Conservation (phyloP, 208 protist species). For the Leptomonas seymouri region DNA sequence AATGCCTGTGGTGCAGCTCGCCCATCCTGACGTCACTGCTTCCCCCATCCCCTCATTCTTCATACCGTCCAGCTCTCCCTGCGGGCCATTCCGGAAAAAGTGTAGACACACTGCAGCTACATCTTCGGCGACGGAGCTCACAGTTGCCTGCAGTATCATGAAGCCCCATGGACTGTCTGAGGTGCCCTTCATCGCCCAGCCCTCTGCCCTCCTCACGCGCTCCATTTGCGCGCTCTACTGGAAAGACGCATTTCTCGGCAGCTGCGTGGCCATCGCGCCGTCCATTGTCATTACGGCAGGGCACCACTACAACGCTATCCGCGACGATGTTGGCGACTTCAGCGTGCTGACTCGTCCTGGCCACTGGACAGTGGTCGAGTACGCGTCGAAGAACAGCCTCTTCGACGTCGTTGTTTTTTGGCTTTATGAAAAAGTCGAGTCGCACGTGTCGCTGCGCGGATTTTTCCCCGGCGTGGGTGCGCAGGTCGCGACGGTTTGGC, state of each 20-base stretch:
- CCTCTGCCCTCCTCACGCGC: slow-evolving; percentile 28
- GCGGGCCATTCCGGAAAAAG: too few relatives aligned
- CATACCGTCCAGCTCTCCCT: too few relatives aligned
- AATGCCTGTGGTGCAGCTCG: too few relatives aligned
- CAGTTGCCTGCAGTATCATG: slow-evolving; percentile 27
- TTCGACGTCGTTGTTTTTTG: slow-evolving; percentile 79
- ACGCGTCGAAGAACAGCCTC: slow-evolving; percentile 60
- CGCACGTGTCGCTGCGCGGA: slow-evolving; percentile 50
- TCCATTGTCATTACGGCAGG: slow-evolving; percentile 71
- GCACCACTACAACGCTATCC: slow-evolving; percentile 78
- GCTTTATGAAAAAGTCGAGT: slow-evolving; percentile 44
- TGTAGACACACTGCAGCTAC: neutral
- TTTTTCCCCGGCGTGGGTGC: slow-evolving; percentile 59
- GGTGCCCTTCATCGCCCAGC: slow-evolving; percentile 39
- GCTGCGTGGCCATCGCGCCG: slow-evolving; percentile 67
- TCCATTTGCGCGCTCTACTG: slow-evolving; percentile 80
- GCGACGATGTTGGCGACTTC: slow-evolving; percentile 86
- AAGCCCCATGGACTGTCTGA: slow-evolving; percentile 49
- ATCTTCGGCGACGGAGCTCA: neutral
- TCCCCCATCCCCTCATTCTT: too few relatives aligned
- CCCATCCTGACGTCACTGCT: too few relatives aligned
- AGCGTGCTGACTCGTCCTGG: slow-evolving; percentile 46
- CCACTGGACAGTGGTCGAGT: slow-evolving; percentile 50
- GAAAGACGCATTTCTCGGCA: slow-evolving; percentile 75
- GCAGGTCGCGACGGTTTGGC: slow-evolving; percentile 76